These are phyloP conservation scores for Carex scoparia DNA, from an alignment of 176 grass and related monocot genomes.

Conservation along the genomic window DNA sequence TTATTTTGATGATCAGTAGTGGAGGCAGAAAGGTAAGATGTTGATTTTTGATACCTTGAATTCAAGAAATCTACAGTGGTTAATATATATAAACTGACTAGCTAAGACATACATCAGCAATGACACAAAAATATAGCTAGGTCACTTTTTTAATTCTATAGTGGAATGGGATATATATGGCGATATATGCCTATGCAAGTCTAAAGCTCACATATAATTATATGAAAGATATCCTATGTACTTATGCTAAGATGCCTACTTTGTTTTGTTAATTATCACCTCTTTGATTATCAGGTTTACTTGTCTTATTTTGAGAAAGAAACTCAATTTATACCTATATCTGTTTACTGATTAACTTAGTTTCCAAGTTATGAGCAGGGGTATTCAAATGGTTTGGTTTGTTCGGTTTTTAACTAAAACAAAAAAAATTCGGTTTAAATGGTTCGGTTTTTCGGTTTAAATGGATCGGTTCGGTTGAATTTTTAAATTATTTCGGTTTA, in stretches of 20 bases:
- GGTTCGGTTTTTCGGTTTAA: too few species aligned
- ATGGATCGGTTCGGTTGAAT: too few species aligned
- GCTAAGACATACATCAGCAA: not conserved
- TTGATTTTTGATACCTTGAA: slow-evolving; percentile 34
- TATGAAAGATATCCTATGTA: not conserved
- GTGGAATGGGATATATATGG: slow-evolving; percentile 6
- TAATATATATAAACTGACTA: not conserved
- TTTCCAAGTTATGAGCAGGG: too few species aligned
- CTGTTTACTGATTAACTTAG: not conserved
- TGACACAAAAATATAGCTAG: not conserved
- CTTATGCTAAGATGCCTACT: slow-evolving; percentile 4
- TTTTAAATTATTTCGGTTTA: too few species aligned
- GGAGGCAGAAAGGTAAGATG: slow-evolving; percentile 62
- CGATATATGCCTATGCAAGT: not conserved
- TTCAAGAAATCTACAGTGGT: slow-evolving; percentile 24
- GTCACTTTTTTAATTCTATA: not conserved
- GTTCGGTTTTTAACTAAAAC: too few species aligned
- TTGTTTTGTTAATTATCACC: not conserved
- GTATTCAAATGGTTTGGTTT: too few species aligned
- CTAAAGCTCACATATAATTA: not conserved
- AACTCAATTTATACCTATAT: not conserved
- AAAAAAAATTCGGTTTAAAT: too few species aligned
- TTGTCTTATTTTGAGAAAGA: not conserved
- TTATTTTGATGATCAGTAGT: slow-evolving; percentile 35
- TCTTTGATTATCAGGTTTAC: not conserved